Base-by-base conservation (phyloP, 139 green algal species). In the Closterium sp. region DNA sequence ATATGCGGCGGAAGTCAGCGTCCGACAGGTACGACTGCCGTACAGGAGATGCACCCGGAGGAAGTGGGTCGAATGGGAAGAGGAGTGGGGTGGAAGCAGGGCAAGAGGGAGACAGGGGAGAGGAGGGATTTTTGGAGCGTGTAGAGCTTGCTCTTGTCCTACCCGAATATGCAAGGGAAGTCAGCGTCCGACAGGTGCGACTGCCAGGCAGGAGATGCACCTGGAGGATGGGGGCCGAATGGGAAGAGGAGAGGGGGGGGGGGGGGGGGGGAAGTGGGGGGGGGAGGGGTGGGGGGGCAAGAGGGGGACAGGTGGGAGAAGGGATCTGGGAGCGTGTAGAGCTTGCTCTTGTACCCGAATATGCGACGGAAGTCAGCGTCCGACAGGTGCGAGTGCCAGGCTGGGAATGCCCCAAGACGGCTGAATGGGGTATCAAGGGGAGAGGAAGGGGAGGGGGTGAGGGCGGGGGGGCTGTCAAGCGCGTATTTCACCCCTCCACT, bases 1-100 rank as follows among this genome's bases (percentile, higher is more conserved):
- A 90, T n/a, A 90, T 25, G 32, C 19, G 90, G 88, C 90, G 38
- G 38, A 93, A 93, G 8, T 93, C 90, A 2, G 55, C 87, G 4
- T 93, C 85, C 32, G 36, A 89, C 23, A 93, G 16, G 21, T 92
- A 93, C 10, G 90, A 85, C 90, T 93, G 90, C n/a, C 90, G 91
- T n/a, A 55, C 19, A n/a, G 55, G 25, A 28, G 30, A 87, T 25
- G 25, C 85, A 89, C 28, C 25, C 25, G 28, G 85, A 89, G 85
- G 85, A 25, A 43, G 76, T 85, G 25, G 28, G 28, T 85, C 28
- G 25, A 30, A 25, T 85, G 25, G 25, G 28, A 30, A 85, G 76
- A 25, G 28, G 25, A 28, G 25, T 85, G 25, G 25, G 28, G 28
- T 28, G 25, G 76, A 28, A 30, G 25, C 76, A 30, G 28, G 28